A percentile compares a stretch with the other conserved stretches of the same genome.
Conservation (phyloP, 2,329 filamentous ascomycete genomes). For the Talaromyces sp. region DNA sequence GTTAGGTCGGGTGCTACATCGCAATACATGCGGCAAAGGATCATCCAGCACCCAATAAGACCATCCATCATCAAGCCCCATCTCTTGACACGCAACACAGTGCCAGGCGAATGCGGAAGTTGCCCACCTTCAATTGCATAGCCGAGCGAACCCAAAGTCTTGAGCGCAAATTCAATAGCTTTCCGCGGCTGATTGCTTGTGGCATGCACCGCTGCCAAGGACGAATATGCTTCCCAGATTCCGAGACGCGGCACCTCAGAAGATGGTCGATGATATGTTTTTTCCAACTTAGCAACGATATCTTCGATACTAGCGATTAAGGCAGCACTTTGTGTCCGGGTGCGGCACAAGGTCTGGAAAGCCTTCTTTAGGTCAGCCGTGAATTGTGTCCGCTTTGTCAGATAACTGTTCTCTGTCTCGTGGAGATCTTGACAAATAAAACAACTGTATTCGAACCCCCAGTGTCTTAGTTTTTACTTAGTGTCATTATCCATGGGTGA, state of each 20-base stretch:
- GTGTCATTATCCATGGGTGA: slow-evolving; percentile 11
- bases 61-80: slow-evolving; percentile 25
- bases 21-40: slow-evolving; percentile 20
- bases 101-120: slow-evolving; percentile 2
- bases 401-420: not conserved
- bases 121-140: slow-evolving; percentile 20
- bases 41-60: slow-evolving; percentile 23
- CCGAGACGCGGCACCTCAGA: slow-evolving; percentile 19
- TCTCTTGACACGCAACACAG: slow-evolving; percentile 12
- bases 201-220: slow-evolving; percentile 15
- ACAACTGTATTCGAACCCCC: slow-evolving; percentile 21
- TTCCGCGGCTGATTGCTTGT: slow-evolving; percentile 8
- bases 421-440: slow-evolving; percentile 17
- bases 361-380: not conserved
- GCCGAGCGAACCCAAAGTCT: slow-evolving; percentile 18
- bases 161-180: slow-evolving; percentile 16
- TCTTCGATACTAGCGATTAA: slow-evolving; percentile 13
- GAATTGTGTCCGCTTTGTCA: slow-evolving; percentile 14
- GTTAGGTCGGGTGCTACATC: slow-evolving; percentile 14
- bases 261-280: slow-evolving; percentile 19
- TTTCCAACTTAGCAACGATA: slow-evolving; percentile 11
- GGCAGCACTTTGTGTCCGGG: not conserved
- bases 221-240: slow-evolving; percentile 13
- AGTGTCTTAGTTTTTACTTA: slow-evolving; percentile 12
- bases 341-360: not conserved